A percentile compares a stretch with the other conserved stretches of the same genome.
phyloP scores from a whole-genome alignment of 23 red algal species.

The Gracilaria domingensis region DNA sequence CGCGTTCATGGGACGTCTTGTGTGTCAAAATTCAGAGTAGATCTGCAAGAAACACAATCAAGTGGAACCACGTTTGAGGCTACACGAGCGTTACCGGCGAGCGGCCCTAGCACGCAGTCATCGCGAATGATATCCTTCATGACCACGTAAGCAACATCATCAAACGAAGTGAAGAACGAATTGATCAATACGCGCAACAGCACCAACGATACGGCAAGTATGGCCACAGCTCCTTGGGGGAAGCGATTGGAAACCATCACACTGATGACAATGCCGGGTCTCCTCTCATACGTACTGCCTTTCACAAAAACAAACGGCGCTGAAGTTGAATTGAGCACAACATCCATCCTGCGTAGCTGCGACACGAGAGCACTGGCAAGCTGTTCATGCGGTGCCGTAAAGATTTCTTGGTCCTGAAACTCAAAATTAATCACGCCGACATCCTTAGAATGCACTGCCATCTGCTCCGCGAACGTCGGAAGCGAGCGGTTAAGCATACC shows the following conservation, averaged over 20 bases:
- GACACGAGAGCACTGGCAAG: background rate
- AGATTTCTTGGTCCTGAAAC: background rate
- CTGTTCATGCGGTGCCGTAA: background rate
- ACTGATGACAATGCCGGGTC: background rate
- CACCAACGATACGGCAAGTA: background rate
- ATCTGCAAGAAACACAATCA: background rate
- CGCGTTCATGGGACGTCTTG: too few species aligned
- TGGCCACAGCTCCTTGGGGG: background rate
- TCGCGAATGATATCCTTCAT: slow-evolving; percentile 27
- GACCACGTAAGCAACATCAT: background rate
- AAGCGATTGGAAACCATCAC: slow-evolving; percentile 2
- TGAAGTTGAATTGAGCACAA: slow-evolving; percentile 21
- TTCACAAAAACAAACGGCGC: slow-evolving; percentile 13
- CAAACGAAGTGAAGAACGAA: background rate
- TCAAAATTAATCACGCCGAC: background rate
- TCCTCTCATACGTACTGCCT: background rate
- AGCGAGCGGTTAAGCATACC: background rate
- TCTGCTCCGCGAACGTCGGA: background rate
- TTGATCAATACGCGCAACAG: background rate
- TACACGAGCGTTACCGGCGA: background rate
- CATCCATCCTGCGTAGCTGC: background rate
- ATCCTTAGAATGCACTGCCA: background rate
- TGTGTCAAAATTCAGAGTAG: background rate
- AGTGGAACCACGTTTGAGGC: background rate
- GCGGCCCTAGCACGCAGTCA: slow-evolving; percentile 8